Conservation (phyloP, 2,329 filamentous ascomycete species). For the Fusarium heterosporum region DNA sequence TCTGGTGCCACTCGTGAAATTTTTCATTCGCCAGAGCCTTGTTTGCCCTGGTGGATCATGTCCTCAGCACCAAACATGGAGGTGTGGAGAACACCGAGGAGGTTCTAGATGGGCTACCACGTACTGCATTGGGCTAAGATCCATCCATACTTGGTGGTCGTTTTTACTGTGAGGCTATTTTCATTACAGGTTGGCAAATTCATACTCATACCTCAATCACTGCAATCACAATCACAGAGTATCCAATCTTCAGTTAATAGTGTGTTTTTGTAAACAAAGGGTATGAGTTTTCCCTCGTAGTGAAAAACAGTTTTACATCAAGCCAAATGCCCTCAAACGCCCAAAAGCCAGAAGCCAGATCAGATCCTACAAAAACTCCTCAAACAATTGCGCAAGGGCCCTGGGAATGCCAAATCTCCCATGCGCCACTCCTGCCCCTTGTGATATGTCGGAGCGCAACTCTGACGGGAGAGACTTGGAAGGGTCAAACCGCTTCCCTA, state of each 20-base stretch:
- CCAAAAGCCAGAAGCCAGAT: conserved; percentile 48
- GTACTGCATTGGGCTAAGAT: neutral
- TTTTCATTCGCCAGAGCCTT: conserved; percentile 41
- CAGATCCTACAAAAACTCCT: conserved; percentile 52
- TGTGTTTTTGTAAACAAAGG: conserved; percentile 47
- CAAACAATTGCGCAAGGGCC: conserved; percentile 48
- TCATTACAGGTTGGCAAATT: no score
- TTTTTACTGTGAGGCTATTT: neutral
- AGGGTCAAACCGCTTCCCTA: neutral
- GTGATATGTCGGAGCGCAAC: conserved; percentile 9
- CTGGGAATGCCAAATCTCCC: conserved; percentile 27
- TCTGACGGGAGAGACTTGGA: conserved; percentile 9
- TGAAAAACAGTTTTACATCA: conserved; percentile 49
- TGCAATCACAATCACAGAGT: neutral
- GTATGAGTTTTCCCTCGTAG: conserved; percentile 49
- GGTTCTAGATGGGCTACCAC: neutral
- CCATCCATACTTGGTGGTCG: neutral
- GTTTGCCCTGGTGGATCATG: conserved; percentile 43
- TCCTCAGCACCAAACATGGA: conserved; percentile 5
- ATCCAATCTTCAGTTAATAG: conserved; percentile 34
- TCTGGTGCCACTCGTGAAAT: conserved; percentile 34
- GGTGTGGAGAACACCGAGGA: neutral
- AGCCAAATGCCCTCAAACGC: conserved; percentile 53
- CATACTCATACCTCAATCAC: neutral
- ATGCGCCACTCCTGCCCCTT: conserved; percentile 8